A percentile compares a stretch with the other conserved stretches of the same genome.
These are phyloP conservation scores for Avena eriantha DNA, from an alignment of 176 grass and related monocot species.

Conservation along the genomic window DNA sequence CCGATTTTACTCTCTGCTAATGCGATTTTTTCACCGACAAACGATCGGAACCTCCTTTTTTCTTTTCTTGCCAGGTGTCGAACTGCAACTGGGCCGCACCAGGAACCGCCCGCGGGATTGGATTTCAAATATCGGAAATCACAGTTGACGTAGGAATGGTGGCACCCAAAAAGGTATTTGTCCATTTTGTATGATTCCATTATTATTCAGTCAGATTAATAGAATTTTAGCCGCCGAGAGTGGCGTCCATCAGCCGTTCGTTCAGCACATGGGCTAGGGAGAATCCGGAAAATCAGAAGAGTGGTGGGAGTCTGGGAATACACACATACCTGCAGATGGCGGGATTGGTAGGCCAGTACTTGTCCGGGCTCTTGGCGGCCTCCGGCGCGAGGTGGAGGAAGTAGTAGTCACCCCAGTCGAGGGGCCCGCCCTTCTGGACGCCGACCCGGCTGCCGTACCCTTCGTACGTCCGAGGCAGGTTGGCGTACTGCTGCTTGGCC, in stretches of 20 bases:
- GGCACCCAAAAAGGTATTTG: background rate
- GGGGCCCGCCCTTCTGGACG: constrained; percentile 75
- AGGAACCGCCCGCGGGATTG: too few relatives aligned
- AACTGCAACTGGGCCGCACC: too few relatives aligned
- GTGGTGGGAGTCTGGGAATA: background rate
- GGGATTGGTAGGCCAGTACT: constrained; percentile 64
- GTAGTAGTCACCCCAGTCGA: constrained; percentile 97
- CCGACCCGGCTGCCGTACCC: constrained; percentile 91
- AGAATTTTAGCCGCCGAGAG: background rate
- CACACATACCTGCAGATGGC: constrained; percentile 61
- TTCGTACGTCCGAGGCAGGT: constrained; percentile 81
- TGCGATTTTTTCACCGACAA: too few relatives aligned
- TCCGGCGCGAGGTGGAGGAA: constrained; percentile 75
- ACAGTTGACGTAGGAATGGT: background rate
- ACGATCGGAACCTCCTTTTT: too few relatives aligned
- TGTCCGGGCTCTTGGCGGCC: constrained; percentile 47
- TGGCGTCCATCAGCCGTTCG: too few relatives aligned
- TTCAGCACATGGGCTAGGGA: background rate
- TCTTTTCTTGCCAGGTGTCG: too few relatives aligned
- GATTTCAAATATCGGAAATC: too few relatives aligned
- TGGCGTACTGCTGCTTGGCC: constrained; percentile 72
- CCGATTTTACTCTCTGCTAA: too few relatives aligned
- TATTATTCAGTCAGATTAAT: background rate
- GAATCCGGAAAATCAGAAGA: background rate
- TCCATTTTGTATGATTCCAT: background rate